Percentiles rank a stretch among this genome's conserved stretches.
Conservation (phyloP, 176 grass and related monocot species). For the Typha latifolia region DNA sequence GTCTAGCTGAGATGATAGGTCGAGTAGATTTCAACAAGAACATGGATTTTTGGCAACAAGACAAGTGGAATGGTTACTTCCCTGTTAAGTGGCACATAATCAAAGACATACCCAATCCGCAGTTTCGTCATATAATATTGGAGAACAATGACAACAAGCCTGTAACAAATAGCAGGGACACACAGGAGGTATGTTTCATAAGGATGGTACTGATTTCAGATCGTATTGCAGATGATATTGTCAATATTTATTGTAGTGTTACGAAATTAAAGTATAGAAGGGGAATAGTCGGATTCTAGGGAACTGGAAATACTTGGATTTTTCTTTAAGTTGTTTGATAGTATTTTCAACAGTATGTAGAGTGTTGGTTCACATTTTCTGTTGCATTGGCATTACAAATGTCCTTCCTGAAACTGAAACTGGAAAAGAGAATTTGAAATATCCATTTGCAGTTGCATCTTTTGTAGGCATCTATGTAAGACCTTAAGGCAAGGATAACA, state of each 20-base stretch:
- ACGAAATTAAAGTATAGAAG: too few species aligned
- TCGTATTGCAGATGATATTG: background rate
- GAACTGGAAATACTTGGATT: too few species aligned
- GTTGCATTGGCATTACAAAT: too few species aligned
- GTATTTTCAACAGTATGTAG: too few species aligned
- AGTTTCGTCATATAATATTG: constrained; percentile 16
- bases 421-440: too few species aligned
- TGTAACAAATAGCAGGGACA: constrained; percentile 27
- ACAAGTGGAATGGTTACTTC: constrained; percentile 28
- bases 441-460: too few species aligned
- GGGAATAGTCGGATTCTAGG: too few species aligned
- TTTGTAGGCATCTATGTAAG: too few species aligned
- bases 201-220: background rate
- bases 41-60: constrained; percentile 25
- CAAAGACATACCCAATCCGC: constrained; percentile 21
- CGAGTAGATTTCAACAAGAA: constrained; percentile 23
- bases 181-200: constrained; percentile 17
- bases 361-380: too few species aligned
- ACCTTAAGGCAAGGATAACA: too few species aligned
- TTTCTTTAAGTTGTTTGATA: too few species aligned
- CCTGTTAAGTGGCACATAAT: constrained; percentile 28
- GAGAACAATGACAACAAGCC: constrained; percentile 30
- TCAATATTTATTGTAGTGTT: background rate
- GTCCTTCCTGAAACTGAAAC: too few species aligned
- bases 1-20: constrained; percentile 22